Percentiles rank a stretch among this genome's conserved stretches.
phyloP scores from a whole-genome alignment of 768 basidiomycete species.

The Agaricus blazei region DNA sequence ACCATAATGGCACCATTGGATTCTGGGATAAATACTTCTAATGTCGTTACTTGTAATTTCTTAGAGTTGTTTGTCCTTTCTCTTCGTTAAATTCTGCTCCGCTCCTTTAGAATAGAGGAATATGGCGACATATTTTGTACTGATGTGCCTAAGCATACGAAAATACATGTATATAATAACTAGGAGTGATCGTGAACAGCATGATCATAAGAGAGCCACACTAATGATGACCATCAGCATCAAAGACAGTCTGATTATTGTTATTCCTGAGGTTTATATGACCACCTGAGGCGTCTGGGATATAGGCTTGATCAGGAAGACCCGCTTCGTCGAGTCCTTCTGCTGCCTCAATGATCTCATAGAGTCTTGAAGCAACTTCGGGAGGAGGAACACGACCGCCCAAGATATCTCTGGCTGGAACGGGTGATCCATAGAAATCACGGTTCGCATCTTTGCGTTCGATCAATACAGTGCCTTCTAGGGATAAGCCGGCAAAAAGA shows the following conservation, averaged over 20 bases:
- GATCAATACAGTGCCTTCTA: constrained; percentile 92
- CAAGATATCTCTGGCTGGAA: constrained; percentile 88
- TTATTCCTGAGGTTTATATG: constrained; percentile 42
- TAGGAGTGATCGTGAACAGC: background rate
- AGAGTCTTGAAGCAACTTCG: constrained; percentile 86
- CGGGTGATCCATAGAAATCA: constrained; percentile 90
- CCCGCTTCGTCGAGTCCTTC: constrained; percentile 88
- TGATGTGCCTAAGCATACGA: background rate
- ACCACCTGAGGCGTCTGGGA: constrained; percentile 61
- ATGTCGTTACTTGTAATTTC: background rate
- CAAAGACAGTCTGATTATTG: constrained; percentile 63
- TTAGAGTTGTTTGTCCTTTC: background rate
- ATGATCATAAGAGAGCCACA: background rate
- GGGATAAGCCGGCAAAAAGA: constrained; percentile 88
- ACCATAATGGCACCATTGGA: constrained; percentile 70
- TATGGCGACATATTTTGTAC: background rate
- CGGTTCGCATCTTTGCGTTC: constrained; percentile 96
- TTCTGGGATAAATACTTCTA: constrained; percentile 84
- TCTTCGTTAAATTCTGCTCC: background rate
- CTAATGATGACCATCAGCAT: constrained; percentile 52
- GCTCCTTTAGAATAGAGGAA: background rate
- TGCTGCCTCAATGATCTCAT: constrained; percentile 95
- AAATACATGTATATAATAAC: too few relatives aligned
- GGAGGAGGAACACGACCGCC: constrained; percentile 95
- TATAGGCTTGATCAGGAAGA: constrained; percentile 74